Evolutionary conservation across 805 yeast genomes (phyloP).

Genomic region (Cyberlindnera veronae): DNA sequence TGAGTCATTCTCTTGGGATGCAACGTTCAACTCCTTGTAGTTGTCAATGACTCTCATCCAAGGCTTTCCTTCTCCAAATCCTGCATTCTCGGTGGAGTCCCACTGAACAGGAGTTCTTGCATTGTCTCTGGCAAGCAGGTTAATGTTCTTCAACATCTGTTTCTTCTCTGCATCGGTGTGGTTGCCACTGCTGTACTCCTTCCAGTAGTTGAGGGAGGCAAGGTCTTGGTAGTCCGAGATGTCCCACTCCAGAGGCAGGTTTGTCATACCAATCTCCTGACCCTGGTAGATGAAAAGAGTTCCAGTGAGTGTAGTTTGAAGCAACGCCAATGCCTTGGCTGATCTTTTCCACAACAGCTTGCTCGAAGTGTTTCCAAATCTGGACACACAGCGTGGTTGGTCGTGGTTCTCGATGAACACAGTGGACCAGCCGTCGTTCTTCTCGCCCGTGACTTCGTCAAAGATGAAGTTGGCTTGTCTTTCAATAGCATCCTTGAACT

Average conservation of each 20-base stretch:
- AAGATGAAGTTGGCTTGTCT: slow-evolving; percentile 37
- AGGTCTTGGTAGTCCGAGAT: slow-evolving; percentile 50
- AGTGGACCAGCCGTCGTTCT: slow-evolving; percentile 57
- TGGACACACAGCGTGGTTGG: slow-evolving; percentile 51
- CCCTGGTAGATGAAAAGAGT: slow-evolving; percentile 58
- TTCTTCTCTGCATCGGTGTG: slow-evolving; percentile 28
- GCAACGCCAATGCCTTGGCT: slow-evolving; percentile 46
- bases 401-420: slow-evolving; percentile 54
- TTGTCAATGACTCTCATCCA: slow-evolving; percentile 53
- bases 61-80: slow-evolving; percentile 46
- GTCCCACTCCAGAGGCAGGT: slow-evolving; percentile 41
- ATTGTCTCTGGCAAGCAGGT: slow-evolving; percentile 46
- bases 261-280: slow-evolving; percentile 57
- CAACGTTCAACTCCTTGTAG: slow-evolving; percentile 47
- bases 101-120: slow-evolving; percentile 58
- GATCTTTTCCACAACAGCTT: slow-evolving; percentile 32
- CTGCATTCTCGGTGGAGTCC: slow-evolving; percentile 42
- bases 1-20: slow-evolving; percentile 42
- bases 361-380: slow-evolving; percentile 45
- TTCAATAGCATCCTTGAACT: slow-evolving; percentile 39
- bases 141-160: slow-evolving; percentile 33
- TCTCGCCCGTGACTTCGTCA: slow-evolving; percentile 23
- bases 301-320: slow-evolving; percentile 47
- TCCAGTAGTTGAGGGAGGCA: slow-evolving; percentile 41
- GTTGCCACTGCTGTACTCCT: slow-evolving; percentile 28